These are phyloP conservation scores for Veloboletus limbatus DNA, from an alignment of 1,284 basidiomycete genomes.

Conservation along the genomic window DNA sequence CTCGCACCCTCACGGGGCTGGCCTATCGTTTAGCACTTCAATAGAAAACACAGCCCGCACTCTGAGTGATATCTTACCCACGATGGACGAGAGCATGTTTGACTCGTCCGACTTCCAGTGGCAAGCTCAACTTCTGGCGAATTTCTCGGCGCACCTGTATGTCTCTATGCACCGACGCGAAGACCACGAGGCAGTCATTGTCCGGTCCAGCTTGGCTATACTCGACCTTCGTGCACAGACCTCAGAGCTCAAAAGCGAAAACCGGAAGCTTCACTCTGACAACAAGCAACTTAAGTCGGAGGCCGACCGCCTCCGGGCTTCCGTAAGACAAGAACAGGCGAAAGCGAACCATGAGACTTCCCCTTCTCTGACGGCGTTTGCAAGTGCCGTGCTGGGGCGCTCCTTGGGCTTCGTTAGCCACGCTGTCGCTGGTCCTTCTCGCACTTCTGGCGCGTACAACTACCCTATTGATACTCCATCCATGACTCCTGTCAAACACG, in stretches of 20 bases:
- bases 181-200: conserved; percentile 34
- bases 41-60: conserved; percentile 41
- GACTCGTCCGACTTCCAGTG: conserved; percentile 51
- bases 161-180: conserved; percentile 25
- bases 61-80: conserved; percentile 47
- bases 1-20: conserved; percentile 55
- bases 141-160: conserved; percentile 58
- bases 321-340: conserved; percentile 19
- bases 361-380: not conserved
- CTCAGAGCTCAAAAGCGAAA: conserved; percentile 35
- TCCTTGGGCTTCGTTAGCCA: conserved; percentile 18
- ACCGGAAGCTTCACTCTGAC: conserved; percentile 32
- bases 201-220: conserved; percentile 48
- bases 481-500: not conserved
- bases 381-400: not conserved
- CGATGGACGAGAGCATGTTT: conserved; percentile 42
- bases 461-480: not conserved
- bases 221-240: conserved; percentile 44
- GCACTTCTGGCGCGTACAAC: conserved; percentile 14
- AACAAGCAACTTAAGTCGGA: conserved; percentile 34
- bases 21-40: conserved; percentile 47
- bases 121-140: conserved; percentile 60
- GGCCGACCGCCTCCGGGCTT: conserved; percentile 30
- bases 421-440: conserved; percentile 28
- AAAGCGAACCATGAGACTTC: conserved; percentile 1